Evolutionary conservation across 176 grass and related monocot genomes (phyloP), one percentile per base, ranked within the genome.

Genomic region (Oryza rufipogon): DNA sequence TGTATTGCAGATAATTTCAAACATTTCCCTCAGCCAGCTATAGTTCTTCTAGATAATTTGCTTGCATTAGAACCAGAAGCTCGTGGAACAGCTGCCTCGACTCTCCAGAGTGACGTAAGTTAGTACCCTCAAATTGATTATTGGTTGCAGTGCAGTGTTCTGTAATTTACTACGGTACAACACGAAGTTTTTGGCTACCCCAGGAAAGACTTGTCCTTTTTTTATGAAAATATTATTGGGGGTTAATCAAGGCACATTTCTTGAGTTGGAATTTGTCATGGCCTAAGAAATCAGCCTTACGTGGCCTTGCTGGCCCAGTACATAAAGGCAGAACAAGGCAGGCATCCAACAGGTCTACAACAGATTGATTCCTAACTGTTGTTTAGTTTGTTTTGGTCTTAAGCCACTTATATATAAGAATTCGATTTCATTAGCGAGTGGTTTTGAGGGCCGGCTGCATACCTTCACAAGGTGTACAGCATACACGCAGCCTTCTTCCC

Each of bases 1-100:
- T 88, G 87, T 76, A 75, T 98, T 74, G 76, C 91, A 2, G 95
- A 95, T 48, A 87, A 83, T 26, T 95, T 98, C 47, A 95, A 98
- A 82, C 91, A 91, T 72, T 93, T 95, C 48, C 83, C 89, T 32
- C 22, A 48, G 17, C 77, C 87, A 86, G 89, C 92, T 87, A 68
- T 95, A 72, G 10, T 25, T 88, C 82, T 98, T 68, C 66, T 98
- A 7, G 89, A 93, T 76, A 87, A 52, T 26, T 91, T 98, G 75
- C 91, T 98, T 63, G 80, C 95, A 32, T 82, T 98, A 74, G 91
- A 98, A 73, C 91, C 95, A 36, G 89, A 88, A 68, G 76, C 85
- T 85, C 89, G 92, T 64, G 95, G 92, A 83, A 98, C 92, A 70
- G 85, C 92, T 58, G 78, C 90, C 58, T 88, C 66, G 20, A 79